Percentiles rank a stretch among this genome's conserved stretches.
phyloP scores from a whole-genome alignment of 2,329 filamentous ascomycete genomes.

The Calonectria pauciramosa region DNA sequence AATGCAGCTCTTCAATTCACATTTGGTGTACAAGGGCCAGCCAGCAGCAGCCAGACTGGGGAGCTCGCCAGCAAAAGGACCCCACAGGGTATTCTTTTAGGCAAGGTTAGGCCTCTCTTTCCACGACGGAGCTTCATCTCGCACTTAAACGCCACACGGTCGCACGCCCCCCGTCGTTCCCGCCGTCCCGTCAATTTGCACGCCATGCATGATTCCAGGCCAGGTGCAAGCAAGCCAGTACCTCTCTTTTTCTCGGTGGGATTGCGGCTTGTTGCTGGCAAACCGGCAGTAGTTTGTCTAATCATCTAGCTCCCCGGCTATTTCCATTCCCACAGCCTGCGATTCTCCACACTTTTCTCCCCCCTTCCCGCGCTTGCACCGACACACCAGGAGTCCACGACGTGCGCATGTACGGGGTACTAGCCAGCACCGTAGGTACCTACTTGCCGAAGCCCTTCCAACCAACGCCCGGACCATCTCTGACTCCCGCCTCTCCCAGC shows the following conservation, averaged over 20 bases:
- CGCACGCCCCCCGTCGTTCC: slow-evolving; percentile 13
- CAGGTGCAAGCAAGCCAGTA: background rate
- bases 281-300: background rate
- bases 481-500: slow-evolving; percentile 31
- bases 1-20: background rate
- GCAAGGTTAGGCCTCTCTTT: background rate
- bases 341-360: background rate
- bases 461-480: slow-evolving; percentile 19
- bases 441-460: background rate
- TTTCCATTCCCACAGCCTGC: background rate
- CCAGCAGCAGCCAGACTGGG: background rate
- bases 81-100: background rate
- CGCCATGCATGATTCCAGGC: background rate
- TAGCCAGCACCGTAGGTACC: background rate
- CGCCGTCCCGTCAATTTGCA: slow-evolving; percentile 3
- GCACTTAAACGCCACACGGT: slow-evolving; percentile 12
- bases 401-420: background rate
- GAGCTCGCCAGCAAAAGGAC: background rate
- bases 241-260: background rate
- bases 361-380: background rate
- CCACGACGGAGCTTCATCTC: slow-evolving; percentile 2
- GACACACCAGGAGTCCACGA: background rate
- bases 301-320: background rate
- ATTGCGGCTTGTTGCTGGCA: background rate
- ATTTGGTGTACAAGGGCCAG: background rate